A percentile compares a stretch with the other conserved stretches of the same genome.
Evolutionary conservation across 2,329 filamentous ascomycete species (phyloP).

Genomic region (Phialophora tarda): DNA sequence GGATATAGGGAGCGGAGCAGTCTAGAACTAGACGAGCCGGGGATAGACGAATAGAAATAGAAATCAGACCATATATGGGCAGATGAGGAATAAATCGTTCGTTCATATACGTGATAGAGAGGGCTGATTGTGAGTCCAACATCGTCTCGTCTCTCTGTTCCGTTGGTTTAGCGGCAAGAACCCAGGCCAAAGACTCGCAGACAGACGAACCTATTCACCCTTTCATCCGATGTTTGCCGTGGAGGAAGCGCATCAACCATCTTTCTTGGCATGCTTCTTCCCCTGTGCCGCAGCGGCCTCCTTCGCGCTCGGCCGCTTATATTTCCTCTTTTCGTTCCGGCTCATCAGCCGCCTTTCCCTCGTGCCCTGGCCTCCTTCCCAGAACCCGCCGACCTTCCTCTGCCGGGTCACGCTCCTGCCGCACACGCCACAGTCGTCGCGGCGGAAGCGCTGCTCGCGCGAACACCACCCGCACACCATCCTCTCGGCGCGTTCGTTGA

Average conservation of each 20-base stretch:
- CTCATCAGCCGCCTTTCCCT: slow-evolving; percentile 73
- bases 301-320: slow-evolving; percentile 24
- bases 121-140: neutral
- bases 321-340: slow-evolving; percentile 56
- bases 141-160: neutral
- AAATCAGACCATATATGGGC: neutral
- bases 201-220: neutral
- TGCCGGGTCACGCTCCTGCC: slow-evolving; percentile 72
- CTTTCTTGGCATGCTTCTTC: slow-evolving; percentile 12
- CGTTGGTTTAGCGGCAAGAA: neutral
- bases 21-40: neutral
- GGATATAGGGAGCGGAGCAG: neutral
- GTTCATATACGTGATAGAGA: neutral
- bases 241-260: neutral
- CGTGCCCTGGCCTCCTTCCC: slow-evolving; percentile 87
- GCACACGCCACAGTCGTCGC: slow-evolving; percentile 77
- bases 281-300: slow-evolving; percentile 1
- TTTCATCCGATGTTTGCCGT: neutral
- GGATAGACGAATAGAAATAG: too few relatives aligned
- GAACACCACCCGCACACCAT: slow-evolving; percentile 83
- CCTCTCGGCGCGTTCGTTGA: slow-evolving; percentile 78
- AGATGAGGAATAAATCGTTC: neutral
- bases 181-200: neutral
- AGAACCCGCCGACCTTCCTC: slow-evolving; percentile 67
- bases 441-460: slow-evolving; percentile 77